phyloP scores from a whole-genome alignment of 2,329 filamentous ascomycete genomes.

The Aspergillus proliferans region DNA sequence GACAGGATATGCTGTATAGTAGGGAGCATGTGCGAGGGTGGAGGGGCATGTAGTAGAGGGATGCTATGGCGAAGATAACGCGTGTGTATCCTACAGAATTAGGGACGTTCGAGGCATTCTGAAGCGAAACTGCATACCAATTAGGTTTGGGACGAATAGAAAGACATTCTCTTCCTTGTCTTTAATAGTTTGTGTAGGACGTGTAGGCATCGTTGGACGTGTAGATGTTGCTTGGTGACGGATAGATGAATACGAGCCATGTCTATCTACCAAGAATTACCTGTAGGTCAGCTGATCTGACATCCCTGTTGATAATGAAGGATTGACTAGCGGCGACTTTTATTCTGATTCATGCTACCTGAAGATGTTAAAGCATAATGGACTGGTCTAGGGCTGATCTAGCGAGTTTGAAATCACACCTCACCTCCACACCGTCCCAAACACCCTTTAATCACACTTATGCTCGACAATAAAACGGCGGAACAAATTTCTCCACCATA shows the following conservation, averaged over 20 bases:
- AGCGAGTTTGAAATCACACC: no score
- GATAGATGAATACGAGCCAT: no score
- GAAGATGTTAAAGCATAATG: no score
- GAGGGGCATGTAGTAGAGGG: slow-evolving; percentile 94
- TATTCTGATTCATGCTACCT: no score
- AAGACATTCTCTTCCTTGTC: slow-evolving; percentile 38
- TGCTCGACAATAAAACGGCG: slow-evolving; percentile 16
- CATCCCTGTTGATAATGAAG: no score
- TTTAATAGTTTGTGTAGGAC: no score
- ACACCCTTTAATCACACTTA: slow-evolving; percentile 8
- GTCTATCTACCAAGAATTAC: no score
- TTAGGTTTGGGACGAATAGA: slow-evolving; percentile 69
- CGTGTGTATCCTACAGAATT: slow-evolving; percentile 60
- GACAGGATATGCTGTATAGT: slow-evolving; percentile 76
- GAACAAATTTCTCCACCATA: slow-evolving; percentile 17
- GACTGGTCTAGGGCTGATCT: no score
- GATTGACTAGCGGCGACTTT: no score
- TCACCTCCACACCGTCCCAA: slow-evolving; percentile 2
- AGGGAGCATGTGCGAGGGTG: slow-evolving; percentile 88
- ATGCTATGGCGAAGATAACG: slow-evolving; percentile 72
- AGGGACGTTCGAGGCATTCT: not conserved
- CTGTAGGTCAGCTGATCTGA: no score
- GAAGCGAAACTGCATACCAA: slow-evolving; percentile 46
- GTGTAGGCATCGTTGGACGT: no score
- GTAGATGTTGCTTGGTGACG: no score